Evolutionary conservation across 257 asterid species (phyloP).

Genomic region (Solanum corneliomulleri): DNA sequence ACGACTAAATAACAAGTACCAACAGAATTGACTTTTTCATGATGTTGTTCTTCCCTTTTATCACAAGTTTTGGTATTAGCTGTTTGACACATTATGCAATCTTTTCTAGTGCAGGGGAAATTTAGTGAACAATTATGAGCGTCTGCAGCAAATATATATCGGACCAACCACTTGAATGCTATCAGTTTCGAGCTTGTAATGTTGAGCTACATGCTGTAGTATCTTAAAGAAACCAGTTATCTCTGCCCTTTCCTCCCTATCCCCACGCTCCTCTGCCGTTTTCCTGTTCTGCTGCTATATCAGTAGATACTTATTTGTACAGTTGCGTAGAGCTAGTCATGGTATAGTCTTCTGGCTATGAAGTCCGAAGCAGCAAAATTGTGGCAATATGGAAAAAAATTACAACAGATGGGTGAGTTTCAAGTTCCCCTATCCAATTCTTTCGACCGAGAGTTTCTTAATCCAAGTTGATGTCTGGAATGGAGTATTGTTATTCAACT

Average conservation of each 20-base stretch:
- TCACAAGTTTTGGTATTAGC: background rate
- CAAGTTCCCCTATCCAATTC: background rate
- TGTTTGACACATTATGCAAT: background rate
- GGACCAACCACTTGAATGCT: background rate
- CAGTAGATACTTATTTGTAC: conserved; percentile 1
- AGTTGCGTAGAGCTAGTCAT: background rate
- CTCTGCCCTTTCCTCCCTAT: background rate
- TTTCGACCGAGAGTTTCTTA: background rate
- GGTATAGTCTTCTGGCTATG: background rate
- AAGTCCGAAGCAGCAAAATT: background rate
- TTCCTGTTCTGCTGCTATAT: background rate
- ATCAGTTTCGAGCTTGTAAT: background rate
- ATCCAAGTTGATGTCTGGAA: background rate
- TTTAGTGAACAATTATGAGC: background rate
- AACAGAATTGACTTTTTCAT: background rate
- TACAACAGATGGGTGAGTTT: background rate
- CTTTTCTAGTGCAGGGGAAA: background rate
- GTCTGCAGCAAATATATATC: background rate
- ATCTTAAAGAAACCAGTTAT: background rate
- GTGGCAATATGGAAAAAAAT: background rate
- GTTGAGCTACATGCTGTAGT: background rate
- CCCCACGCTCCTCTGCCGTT: background rate
- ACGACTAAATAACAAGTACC: background rate
- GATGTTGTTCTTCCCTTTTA: background rate
- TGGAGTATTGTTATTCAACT: background rate